These are phyloP conservation scores for Rhodotorula toruloides DNA, from an alignment of 768 basidiomycete species.

Conservation along the genomic window DNA sequence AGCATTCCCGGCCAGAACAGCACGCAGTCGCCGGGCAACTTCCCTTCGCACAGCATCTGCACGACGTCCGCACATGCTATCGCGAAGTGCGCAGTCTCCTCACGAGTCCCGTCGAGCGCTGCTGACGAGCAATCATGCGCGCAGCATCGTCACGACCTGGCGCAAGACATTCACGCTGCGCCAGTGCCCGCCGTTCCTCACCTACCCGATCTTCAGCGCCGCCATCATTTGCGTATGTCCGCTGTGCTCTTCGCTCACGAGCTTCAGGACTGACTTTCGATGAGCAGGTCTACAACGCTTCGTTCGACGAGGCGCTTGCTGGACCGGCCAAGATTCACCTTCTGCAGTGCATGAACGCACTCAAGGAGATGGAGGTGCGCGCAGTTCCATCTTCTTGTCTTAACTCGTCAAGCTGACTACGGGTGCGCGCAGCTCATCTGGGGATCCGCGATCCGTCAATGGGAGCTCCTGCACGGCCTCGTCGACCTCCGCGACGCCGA, in stretches of 20 bases:
- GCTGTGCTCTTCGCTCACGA: background rate
- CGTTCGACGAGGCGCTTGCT: slow-evolving; percentile 37
- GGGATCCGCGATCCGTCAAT: slow-evolving; percentile 30
- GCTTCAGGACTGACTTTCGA: background rate
- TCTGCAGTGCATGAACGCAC: slow-evolving; percentile 37
- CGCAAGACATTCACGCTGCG: slow-evolving; percentile 41
- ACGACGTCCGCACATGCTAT: slow-evolving; percentile 44
- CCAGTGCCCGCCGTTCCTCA: slow-evolving; percentile 43
- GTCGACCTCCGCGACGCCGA: slow-evolving; percentile 38
- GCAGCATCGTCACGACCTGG: slow-evolving; percentile 40
- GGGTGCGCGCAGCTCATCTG: slow-evolving; percentile 5
- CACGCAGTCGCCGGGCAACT: slow-evolving; percentile 26
- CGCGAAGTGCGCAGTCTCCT: slow-evolving; percentile 27
- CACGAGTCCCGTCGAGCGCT: no score
- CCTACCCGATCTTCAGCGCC: slow-evolving; percentile 45
- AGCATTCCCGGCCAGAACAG: slow-evolving; percentile 41
- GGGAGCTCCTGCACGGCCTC: slow-evolving; percentile 36
- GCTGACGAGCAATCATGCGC: background rate
- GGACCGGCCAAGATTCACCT: slow-evolving; percentile 37
- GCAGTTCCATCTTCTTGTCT: background rate
- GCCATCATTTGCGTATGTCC: slow-evolving; percentile 42
- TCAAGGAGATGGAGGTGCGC: slow-evolving; percentile 41
- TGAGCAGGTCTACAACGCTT: slow-evolving; percentile 39
- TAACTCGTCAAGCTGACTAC: no score
- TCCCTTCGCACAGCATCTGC: slow-evolving; percentile 41